Percentiles rank a stretch among this genome's conserved stretches.
Conservation (phyloP, 192 early-diverging fungal genomes). For the Linnemannia hyalina region DNA sequence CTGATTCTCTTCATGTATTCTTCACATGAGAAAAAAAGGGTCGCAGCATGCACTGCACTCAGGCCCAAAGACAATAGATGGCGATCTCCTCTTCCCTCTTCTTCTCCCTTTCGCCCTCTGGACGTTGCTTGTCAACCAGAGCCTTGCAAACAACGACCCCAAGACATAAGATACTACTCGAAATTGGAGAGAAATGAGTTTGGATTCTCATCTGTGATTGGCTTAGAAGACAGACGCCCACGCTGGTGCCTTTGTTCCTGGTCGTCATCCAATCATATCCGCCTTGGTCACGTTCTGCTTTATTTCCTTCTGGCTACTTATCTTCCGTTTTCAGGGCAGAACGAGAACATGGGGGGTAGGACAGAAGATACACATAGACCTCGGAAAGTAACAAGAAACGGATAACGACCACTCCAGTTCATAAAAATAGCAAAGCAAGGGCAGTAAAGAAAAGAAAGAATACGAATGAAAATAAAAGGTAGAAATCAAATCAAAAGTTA, state of each 20-base stretch:
- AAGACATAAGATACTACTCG: not conserved
- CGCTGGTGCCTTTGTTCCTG: not conserved
- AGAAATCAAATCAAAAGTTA: not conserved
- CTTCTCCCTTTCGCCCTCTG: not conserved
- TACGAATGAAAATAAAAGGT: too few species aligned
- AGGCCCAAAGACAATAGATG: too few species aligned
- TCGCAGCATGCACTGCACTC: too few species aligned
- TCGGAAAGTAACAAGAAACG: not conserved
- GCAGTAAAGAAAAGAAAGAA: too few species aligned
- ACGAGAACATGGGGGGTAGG: not conserved
- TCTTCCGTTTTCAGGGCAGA: not conserved
- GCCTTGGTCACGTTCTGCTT: not conserved
- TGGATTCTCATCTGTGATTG: not conserved
- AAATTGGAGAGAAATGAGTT: not conserved
- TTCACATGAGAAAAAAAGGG: not conserved
- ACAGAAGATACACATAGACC: not conserved
- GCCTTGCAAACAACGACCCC: not conserved
- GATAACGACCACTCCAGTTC: not conserved
- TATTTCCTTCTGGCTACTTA: not conserved
- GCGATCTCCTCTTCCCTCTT: too few species aligned
- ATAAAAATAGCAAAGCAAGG: slow-evolving; percentile 1
- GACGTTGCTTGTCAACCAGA: not conserved
- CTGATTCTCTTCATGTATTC: not conserved
- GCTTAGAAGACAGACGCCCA: not conserved
- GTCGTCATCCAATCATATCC: not conserved